Evolutionary conservation across 2,329 filamentous ascomycete genomes (phyloP).

Genomic region (Fusarium nodosum): DNA sequence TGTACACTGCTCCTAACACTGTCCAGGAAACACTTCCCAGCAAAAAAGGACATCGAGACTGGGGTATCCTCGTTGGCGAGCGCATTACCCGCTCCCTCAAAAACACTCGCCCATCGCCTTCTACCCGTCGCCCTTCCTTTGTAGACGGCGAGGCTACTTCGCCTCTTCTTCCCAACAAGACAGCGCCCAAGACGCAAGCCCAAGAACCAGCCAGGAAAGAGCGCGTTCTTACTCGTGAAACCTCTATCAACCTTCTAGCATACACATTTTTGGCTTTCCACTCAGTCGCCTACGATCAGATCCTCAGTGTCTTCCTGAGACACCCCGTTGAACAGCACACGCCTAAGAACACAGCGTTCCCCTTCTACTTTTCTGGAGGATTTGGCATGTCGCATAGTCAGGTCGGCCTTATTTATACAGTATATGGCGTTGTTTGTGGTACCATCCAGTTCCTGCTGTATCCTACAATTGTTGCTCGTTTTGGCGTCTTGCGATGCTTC

Average conservation of each 20-base stretch:
- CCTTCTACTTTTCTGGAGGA: slow-evolving; percentile 85
- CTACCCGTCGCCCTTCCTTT: slow-evolving; percentile 61
- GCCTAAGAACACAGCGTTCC: slow-evolving; percentile 71
- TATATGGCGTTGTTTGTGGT: slow-evolving; percentile 84
- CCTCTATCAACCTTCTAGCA: slow-evolving; percentile 78
- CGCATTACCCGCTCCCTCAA: slow-evolving; percentile 66
- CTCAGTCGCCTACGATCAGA: slow-evolving; percentile 86
- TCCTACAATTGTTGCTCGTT: slow-evolving; percentile 78
- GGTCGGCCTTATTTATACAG: slow-evolving; percentile 88
- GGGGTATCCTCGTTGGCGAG: slow-evolving; percentile 80
- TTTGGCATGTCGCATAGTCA: slow-evolving; percentile 79
- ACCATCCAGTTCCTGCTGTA: slow-evolving; percentile 89
- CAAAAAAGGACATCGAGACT: slow-evolving; percentile 77
- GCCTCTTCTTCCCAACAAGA: slow-evolving; percentile 62
- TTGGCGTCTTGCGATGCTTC: slow-evolving; percentile 81
- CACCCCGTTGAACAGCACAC: slow-evolving; percentile 73
- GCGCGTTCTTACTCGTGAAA: slow-evolving; percentile 78
- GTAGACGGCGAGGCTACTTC: slow-evolving; percentile 70
- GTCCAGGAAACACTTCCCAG: slow-evolving; percentile 82
- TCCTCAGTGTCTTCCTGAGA: slow-evolving; percentile 90
- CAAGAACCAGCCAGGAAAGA: slow-evolving; percentile 63
- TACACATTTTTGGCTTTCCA: slow-evolving; percentile 89
- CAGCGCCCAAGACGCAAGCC: slow-evolving; percentile 45
- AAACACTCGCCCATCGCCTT: slow-evolving; percentile 41
- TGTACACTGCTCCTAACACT: slow-evolving; percentile 11